Percentiles rank a stretch among this genome's conserved stretches.
Evolutionary conservation across 2,329 filamentous ascomycete species (phyloP).

Genomic region (Neurospora crassa): DNA sequence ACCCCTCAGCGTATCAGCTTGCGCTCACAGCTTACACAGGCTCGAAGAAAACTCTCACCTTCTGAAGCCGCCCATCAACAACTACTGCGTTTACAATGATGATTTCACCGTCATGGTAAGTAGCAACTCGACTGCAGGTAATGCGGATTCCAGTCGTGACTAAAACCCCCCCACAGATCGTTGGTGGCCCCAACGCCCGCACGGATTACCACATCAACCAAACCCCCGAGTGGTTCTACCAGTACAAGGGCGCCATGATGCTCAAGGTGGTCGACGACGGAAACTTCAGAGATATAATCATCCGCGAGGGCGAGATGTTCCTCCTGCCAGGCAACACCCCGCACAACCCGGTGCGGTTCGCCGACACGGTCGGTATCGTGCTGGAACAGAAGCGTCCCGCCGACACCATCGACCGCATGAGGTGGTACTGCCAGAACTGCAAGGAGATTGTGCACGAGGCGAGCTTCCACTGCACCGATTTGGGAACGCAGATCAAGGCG

Average conservation of each 20-base stretch:
- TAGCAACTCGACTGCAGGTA: conserved; percentile 1
- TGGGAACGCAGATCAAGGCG: conserved; percentile 90
- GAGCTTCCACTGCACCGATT: conserved; percentile 76
- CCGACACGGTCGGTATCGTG: conserved; percentile 87
- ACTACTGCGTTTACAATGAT: conserved; percentile 91
- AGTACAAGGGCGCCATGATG: conserved; percentile 86
- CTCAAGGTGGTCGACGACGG: conserved; percentile 76
- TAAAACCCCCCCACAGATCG: conserved; percentile 28
- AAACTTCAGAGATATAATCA: conserved; percentile 73
- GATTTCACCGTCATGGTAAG: conserved; percentile 71
- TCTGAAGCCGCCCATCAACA: conserved; percentile 89
- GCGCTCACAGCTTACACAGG: conserved; percentile 39
- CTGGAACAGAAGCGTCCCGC: conserved; percentile 74
- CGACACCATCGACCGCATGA: conserved; percentile 63
- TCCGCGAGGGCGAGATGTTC: conserved; percentile 90
- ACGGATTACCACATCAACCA: conserved; percentile 98
- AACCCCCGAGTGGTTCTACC: conserved; percentile 97
- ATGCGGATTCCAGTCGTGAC: neutral
- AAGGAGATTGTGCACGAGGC: conserved; percentile 71
- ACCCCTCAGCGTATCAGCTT: neutral
- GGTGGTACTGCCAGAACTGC: conserved; percentile 82
- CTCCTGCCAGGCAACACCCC: conserved; percentile 89
- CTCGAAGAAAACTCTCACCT: conserved; percentile 86
- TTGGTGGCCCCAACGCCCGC: conserved; percentile 89
- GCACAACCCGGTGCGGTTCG: conserved; percentile 90